Evolutionary conservation across 805 yeast species (phyloP), one percentile per base, ranked within the genome.

Genomic region (Kodamaea restingae): DNA sequence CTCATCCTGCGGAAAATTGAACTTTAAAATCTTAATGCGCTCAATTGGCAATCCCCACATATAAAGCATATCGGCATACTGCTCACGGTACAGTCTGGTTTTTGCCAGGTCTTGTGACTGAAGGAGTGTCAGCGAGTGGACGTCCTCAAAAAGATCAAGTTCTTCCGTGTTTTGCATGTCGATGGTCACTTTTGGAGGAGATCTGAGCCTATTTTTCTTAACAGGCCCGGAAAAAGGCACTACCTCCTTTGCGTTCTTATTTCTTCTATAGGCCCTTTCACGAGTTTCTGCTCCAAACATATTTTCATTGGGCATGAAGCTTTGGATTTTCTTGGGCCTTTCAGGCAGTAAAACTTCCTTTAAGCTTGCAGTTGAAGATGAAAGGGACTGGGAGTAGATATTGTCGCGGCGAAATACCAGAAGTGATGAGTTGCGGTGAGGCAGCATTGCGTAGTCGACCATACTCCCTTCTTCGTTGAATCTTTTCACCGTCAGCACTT

Each of bases 11-110:
- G 74, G 59, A 43, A 71, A 73, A 50, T 82, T 83, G 64, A 78
- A 76, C 60, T 90, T 88, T 40, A 87, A 57, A 8, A 90, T 75
- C 51, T 90, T 90, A 20, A 86, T 78, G 31, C 96, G 62, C 46
- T 81, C 78, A n/a, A 84, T 73, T 0, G 88, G 84, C 14, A 88
- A 67, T 0, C 93, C 95, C 97, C 97, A 91, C 24, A 74, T 60
- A 51, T 76, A 85, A 10, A 90, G 65, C 54, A 90, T 71, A 14
- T 81, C 75, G 0, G 96, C 88, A 57, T 91, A 90, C 48, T 80
- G 82, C 15, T 74, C 70, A 28, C 96, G 58, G 54, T 77, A 75
- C 40, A 51, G 36, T 30, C 54, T 56, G 32, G 75, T 58, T 35
- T 65, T 66, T 2, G 54, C 53, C 7, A 50, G 50, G 32, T 70